Base-by-base conservation (phyloP, 2,329 filamentous ascomycete genomes). In the Samsoniella hepiali region DNA sequence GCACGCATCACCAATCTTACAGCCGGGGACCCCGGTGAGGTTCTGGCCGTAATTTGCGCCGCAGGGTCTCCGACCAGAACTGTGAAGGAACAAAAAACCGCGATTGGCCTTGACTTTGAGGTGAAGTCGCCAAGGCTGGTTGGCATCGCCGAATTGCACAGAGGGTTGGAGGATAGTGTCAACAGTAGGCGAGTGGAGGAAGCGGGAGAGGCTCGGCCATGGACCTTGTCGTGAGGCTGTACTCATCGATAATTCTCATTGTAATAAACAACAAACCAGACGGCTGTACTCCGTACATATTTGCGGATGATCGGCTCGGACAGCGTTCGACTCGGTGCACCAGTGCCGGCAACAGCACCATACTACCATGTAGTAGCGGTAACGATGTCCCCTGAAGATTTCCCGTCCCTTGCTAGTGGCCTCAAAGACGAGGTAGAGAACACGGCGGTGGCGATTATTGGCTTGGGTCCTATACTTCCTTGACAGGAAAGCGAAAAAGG, bases 31-130 rank as follows among this genome's bases (percentile, higher is more conserved):
- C 38, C 54, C 38, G 29, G 38, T 55, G 17, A 27, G 34, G 32
- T 32, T 53, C 47, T 55, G 51, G 51, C 51, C 13, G 36, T 55
- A 55, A 55, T 40, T 55, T 55, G 36, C 51, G n/a, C 10, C 32
- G 22, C 36, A 17, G 51, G 22, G 32, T 27, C 45, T 8, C 38
- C 13, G 38, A 40, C 38, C 5, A 40, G 38, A 2, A 15, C 15
- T 40, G 38, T 5, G 9, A 40, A 9, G 3, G 34, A 11, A 3
- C 34, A 15, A 13, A 13, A 40, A 15, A 15, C 3, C 10, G 38
- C 38, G 10, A 15, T 40, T 40, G 5, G 5, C 10, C 2, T 40
- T 13, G 38, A 15, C 38, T 11, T 9, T 38, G 36, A 11, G 3
- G 7, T 15, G 38, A 11, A 40, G 15, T 40, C 3, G 38, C 38